A percentile compares a stretch with the other conserved stretches of the same genome.
Conservation (phyloP, 208 protist species). For the Crithidia bombi region DNA sequence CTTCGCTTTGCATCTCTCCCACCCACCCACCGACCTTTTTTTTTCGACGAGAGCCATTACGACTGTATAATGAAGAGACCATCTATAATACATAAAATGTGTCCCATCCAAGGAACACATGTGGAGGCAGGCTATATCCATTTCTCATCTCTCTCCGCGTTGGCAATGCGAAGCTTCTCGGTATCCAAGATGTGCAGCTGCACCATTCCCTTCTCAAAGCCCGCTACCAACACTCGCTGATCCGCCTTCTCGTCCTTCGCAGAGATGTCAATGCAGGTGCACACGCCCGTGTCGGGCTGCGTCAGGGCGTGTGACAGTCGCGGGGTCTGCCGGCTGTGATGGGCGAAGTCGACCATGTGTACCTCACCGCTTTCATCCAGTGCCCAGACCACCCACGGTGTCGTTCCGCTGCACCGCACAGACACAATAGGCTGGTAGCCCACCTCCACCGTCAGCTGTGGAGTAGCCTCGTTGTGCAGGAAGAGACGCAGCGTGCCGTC, state of each 20-base stretch:
- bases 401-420: slow-evolving; percentile 50
- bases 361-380: slow-evolving; percentile 74
- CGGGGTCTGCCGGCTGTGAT: slow-evolving; percentile 50
- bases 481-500: slow-evolving; percentile 81
- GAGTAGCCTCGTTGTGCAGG: slow-evolving; percentile 48
- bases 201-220: slow-evolving; percentile 76
- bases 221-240: slow-evolving; percentile 58
- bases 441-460: slow-evolving; percentile 71
- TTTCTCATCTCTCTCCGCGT: slow-evolving; percentile 59
- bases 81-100: too few relatives aligned
- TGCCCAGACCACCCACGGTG: slow-evolving; percentile 71
- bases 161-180: slow-evolving; percentile 43
- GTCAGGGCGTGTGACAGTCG: slow-evolving; percentile 57
- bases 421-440: slow-evolving; percentile 44
- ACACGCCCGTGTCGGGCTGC: slow-evolving; percentile 61
- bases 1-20: too few relatives aligned
- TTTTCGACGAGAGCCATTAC: too few relatives aligned
- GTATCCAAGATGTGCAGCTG: slow-evolving; percentile 70
- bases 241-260: slow-evolving; percentile 52
- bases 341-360: slow-evolving; percentile 72
- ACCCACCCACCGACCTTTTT: too few relatives aligned
- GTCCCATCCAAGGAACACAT: too few relatives aligned
- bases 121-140: too few relatives aligned
- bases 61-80: too few relatives aligned
- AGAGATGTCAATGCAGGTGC: slow-evolving; percentile 66